Conservation (phyloP, 2,329 filamentous ascomycete genomes). For the Acephala macrosclerotiorum region DNA sequence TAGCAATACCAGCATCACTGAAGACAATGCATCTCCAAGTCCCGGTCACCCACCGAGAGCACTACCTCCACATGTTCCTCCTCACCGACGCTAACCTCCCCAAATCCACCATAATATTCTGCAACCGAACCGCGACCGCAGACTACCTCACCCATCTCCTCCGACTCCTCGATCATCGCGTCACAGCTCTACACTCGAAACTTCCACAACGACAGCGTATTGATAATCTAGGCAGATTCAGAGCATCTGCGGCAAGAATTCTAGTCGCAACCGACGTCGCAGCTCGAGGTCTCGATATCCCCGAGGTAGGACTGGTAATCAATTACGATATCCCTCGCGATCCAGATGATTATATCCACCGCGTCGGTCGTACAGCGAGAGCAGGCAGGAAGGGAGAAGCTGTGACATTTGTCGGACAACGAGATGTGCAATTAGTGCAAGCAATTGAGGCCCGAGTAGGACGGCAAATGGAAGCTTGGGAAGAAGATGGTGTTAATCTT, state of each 20-base stretch:
- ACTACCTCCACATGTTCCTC: slow-evolving; percentile 91
- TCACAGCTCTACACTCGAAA: slow-evolving; percentile 88
- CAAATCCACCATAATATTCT: slow-evolving; percentile 90
- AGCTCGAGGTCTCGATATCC: slow-evolving; percentile 92
- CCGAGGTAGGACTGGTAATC: slow-evolving; percentile 86
- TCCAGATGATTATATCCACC: slow-evolving; percentile 96
- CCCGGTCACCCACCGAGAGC: slow-evolving; percentile 91
- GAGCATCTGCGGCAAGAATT: slow-evolving; percentile 85
- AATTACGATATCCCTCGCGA: slow-evolving; percentile 98
- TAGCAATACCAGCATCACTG: slow-evolving; percentile 82
- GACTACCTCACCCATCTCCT: slow-evolving; percentile 89
- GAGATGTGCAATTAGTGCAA: slow-evolving; percentile 89
- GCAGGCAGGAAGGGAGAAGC: slow-evolving; percentile 84
- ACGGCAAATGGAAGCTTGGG: slow-evolving; percentile 80
- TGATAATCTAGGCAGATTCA: slow-evolving; percentile 89
- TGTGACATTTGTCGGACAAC: slow-evolving; percentile 89
- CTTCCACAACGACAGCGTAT: slow-evolving; percentile 86
- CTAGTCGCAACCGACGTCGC: slow-evolving; percentile 96
- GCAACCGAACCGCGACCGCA: slow-evolving; percentile 89
- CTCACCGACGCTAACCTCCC: slow-evolving; percentile 77
- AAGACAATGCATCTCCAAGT: slow-evolving; percentile 87
- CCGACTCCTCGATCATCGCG: slow-evolving; percentile 84
- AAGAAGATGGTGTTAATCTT: slow-evolving; percentile 92
- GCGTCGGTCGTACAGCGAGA: slow-evolving; percentile 93
- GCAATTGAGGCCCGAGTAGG: slow-evolving; percentile 89